Evolutionary conservation across 2,329 filamentous ascomycete genomes (phyloP).

Genomic region (Cladosporium colombiae): DNA sequence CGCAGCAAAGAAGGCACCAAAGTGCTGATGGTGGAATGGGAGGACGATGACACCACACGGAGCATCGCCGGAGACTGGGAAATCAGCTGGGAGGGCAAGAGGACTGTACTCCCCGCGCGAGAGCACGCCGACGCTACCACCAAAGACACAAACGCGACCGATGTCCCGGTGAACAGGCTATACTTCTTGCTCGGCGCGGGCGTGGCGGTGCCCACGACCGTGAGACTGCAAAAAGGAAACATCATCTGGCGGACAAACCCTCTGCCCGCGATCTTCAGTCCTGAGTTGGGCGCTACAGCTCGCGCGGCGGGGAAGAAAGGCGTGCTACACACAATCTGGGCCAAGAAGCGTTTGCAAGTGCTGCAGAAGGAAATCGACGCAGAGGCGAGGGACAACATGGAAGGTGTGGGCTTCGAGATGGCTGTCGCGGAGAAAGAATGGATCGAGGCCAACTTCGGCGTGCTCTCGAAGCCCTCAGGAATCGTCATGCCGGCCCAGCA

Average conservation of each 20-base stretch:
- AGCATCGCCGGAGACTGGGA: constrained; percentile 64
- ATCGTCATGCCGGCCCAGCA: constrained; percentile 38
- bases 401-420: constrained; percentile 84
- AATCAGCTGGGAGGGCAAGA: constrained; percentile 80
- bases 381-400: constrained; percentile 72
- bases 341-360: constrained; percentile 74
- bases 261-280: constrained; percentile 82
- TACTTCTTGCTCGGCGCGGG: constrained; percentile 81
- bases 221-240: constrained; percentile 58
- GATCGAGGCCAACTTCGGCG: constrained; percentile 80
- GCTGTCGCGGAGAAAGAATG: constrained; percentile 79
- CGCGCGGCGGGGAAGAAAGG: constrained; percentile 72
- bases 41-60: constrained; percentile 58
- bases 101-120: constrained; percentile 66
- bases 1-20: constrained; percentile 77
- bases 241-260: constrained; percentile 69
- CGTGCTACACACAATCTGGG: constrained; percentile 88
- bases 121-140: constrained; percentile 47
- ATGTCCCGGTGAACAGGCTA: constrained; percentile 60
- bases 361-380: constrained; percentile 74
- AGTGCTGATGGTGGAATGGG: constrained; percentile 92
- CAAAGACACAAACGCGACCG: constrained; percentile 30
- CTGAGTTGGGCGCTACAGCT: constrained; percentile 68
- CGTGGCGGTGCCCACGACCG: constrained; percentile 68
- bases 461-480: constrained; percentile 48